phyloP scores from a whole-genome alignment of 2,329 filamentous ascomycete genomes.

The Neofusicoccum ribis region DNA sequence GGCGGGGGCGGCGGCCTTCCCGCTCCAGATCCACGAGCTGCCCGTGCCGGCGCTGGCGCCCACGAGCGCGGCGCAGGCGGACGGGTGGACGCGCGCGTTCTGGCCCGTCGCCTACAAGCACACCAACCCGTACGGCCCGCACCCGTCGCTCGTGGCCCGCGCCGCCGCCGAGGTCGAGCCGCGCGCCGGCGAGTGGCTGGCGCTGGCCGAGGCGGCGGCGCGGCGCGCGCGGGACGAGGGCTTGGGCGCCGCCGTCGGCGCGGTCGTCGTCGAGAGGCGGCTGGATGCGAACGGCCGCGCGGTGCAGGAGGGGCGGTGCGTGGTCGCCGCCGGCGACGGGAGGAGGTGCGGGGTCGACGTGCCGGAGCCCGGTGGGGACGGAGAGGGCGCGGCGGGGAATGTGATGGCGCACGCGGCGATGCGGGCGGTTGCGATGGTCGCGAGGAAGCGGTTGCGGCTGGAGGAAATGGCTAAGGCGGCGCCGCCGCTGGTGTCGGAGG shows the following conservation, averaged over 20 bases:
- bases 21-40: constrained; percentile 61
- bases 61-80: constrained; percentile 73
- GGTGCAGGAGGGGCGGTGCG: constrained; percentile 51
- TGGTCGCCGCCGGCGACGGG: constrained; percentile 75
- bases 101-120: constrained; percentile 87
- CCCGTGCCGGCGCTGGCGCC: constrained; percentile 72
- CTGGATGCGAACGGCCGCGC: constrained; percentile 31
- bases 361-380: background rate
- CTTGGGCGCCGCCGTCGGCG: constrained; percentile 69
- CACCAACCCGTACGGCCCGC: constrained; percentile 82
- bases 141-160: constrained; percentile 71
- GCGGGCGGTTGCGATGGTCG: constrained; percentile 80
- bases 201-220: constrained; percentile 65
- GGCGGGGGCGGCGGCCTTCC: constrained; percentile 26
- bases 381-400: constrained; percentile 57
- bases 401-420: constrained; percentile 77
- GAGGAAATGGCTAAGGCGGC: constrained; percentile 19
- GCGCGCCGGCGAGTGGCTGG: constrained; percentile 67
- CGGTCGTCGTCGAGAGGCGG: constrained; percentile 68
- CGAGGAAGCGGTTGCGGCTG: constrained; percentile 52
- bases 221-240: constrained; percentile 41
- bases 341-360: constrained; percentile 57
- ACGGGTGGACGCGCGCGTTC: constrained; percentile 71
- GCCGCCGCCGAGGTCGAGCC: constrained; percentile 68
- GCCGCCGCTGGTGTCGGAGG: background rate